Conservation (phyloP, 441 rosid genomes). For the Monsonia emarginata region DNA sequence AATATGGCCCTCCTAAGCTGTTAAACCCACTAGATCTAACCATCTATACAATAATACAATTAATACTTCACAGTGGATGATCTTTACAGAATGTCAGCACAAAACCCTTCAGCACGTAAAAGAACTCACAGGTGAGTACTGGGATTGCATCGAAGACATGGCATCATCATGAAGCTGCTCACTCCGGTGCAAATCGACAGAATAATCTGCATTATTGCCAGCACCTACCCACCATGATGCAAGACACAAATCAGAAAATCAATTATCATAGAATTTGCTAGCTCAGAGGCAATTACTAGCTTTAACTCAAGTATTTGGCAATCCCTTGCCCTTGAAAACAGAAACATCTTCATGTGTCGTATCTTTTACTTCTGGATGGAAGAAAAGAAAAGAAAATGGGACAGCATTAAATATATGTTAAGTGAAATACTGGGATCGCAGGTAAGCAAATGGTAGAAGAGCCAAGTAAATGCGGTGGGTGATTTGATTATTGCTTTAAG, state of each 20-base stretch:
- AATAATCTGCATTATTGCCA: slow-evolving; percentile 85
- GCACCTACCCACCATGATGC: slow-evolving; percentile 16
- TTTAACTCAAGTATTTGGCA: background rate
- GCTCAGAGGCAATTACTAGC: background rate
- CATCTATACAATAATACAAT: slow-evolving; percentile 39
- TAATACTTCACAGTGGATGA: slow-evolving; percentile 11
- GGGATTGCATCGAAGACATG: slow-evolving; percentile 84
- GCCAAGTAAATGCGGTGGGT: background rate
- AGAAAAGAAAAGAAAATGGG: background rate
- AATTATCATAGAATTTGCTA: background rate
- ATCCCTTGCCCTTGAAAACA: slow-evolving; percentile 72
- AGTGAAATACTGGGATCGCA: background rate
- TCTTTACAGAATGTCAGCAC: slow-evolving; percentile 1
- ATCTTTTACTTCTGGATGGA: background rate
- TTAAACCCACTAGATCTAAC: slow-evolving; percentile 84
- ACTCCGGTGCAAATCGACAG: slow-evolving; percentile 85
- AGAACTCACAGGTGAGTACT: slow-evolving; percentile 75
- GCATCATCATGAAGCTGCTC: slow-evolving; percentile 88
- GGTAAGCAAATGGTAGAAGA: background rate
- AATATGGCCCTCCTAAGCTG: slow-evolving; percentile 48
- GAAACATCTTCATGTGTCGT: slow-evolving; percentile 26
- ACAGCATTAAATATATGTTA: background rate
- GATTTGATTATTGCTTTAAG: background rate
- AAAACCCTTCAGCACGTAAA: background rate
- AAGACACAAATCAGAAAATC: background rate